Evolutionary conservation across 2,329 filamentous ascomycete species (phyloP).

Genomic region (Botrytis byssoidea): DNA sequence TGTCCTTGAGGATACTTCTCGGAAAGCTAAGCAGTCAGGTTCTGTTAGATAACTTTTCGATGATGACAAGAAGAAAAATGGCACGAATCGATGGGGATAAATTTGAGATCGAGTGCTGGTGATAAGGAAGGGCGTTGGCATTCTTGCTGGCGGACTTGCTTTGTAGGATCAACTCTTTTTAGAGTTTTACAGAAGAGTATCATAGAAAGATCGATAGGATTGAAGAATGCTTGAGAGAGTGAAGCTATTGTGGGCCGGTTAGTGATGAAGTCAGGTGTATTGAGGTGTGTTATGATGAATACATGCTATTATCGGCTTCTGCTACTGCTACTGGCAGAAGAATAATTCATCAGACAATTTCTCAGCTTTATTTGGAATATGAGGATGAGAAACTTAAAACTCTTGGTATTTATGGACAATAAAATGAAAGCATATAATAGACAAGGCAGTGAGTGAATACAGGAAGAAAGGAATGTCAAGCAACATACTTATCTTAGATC

Average conservation of each 20-base stretch:
- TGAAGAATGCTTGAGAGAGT: neutral
- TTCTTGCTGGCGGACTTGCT: neutral
- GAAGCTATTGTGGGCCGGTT: neutral
- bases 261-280: neutral
- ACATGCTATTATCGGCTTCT: neutral
- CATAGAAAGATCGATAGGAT: accelerated
- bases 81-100: neutral
- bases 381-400: accelerated
- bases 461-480: neutral
- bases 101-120: too few relatives aligned
- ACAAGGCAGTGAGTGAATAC: accelerated
- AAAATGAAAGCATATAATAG: neutral
- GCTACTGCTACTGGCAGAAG: neutral
- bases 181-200: neutral
- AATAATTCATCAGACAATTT: neutral
- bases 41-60: neutral
- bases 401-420: too few relatives aligned
- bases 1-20: neutral
- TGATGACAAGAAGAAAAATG: neutral
- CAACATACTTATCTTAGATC: neutral
- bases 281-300: neutral
- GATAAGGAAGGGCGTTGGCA: neutral
- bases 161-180: accelerated
- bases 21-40: neutral
- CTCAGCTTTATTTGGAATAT: neutral